These are phyloP conservation scores for Boletales sp. DNA, from an alignment of 768 basidiomycete genomes.

Conservation along the genomic window DNA sequence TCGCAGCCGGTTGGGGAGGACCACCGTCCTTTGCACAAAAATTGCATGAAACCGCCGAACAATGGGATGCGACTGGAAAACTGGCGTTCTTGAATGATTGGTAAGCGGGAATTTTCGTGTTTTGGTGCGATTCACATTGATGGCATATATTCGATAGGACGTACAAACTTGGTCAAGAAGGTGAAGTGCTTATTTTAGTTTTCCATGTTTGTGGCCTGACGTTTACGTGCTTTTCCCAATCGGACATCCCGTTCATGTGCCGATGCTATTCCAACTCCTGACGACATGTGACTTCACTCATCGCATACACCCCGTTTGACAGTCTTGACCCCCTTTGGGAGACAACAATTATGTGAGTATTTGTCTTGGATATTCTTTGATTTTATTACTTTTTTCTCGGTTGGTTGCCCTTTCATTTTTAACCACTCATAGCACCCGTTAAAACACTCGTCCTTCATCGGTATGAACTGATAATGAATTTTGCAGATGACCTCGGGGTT, in stretches of 20 bases:
- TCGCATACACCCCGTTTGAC: too few relatives aligned
- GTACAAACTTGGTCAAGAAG: slow-evolving; percentile 87
- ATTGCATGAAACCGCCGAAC: slow-evolving; percentile 48
- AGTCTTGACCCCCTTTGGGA: slow-evolving; percentile 89
- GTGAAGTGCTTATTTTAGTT: slow-evolving; percentile 32
- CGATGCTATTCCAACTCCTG: not conserved
- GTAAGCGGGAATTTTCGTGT: slow-evolving; percentile 36
- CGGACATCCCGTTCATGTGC: too few relatives aligned
- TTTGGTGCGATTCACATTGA: slow-evolving; percentile 1
- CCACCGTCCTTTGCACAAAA: slow-evolving; percentile 53
- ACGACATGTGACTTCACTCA: too few relatives aligned
- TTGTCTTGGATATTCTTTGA: not conserved
- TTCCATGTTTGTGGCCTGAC: not conserved
- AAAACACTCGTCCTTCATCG: not conserved
- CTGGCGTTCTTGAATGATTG: slow-evolving; percentile 80
- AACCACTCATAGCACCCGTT: too few relatives aligned
- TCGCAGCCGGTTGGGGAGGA: slow-evolving; percentile 56
- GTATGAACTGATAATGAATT: not conserved
- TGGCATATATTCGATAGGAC: slow-evolving; percentile 48
- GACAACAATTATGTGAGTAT: slow-evolving; percentile 75
- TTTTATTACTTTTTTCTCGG: not conserved
- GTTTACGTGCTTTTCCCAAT: not conserved
- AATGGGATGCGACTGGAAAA: slow-evolving; percentile 64
- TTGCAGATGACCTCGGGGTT: slow-evolving; percentile 59
- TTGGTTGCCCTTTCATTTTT: too few relatives aligned